Percentiles rank a stretch among this genome's conserved stretches.
Evolutionary conservation across 306 rosid species (phyloP).

Genomic region (Prunus davidiana): DNA sequence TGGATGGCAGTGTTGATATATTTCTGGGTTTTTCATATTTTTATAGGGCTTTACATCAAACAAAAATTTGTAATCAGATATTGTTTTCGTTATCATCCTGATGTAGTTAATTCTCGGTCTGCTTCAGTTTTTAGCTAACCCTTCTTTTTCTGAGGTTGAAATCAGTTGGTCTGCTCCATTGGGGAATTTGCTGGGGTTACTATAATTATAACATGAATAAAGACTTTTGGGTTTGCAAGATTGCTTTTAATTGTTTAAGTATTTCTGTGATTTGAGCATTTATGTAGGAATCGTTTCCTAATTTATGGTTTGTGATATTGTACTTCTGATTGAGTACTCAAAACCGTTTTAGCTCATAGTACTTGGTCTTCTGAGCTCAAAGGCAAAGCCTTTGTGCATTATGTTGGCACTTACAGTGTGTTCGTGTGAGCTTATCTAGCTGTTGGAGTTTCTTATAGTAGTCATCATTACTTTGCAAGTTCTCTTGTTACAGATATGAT

Average conservation of each 20-base stretch:
- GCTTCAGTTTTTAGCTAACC: slow-evolving; percentile 8
- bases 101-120: slow-evolving; percentile 10
- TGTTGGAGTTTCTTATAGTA: neutral
- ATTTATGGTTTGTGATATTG: neutral
- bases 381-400: neutral
- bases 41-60: slow-evolving; percentile 6
- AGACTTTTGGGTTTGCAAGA: neutral
- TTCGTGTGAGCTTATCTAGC: neutral
- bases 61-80: slow-evolving; percentile 9
- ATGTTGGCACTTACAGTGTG: neutral
- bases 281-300: neutral
- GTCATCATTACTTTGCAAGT: neutral
- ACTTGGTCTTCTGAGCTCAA: neutral
- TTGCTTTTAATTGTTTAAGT: neutral
- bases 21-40: slow-evolving; percentile 15
- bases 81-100: neutral
- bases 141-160: neutral
- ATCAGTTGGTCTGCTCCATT: neutral
- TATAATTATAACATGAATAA: neutral
- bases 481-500: neutral
- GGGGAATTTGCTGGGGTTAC: neutral
- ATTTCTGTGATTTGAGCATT: neutral
- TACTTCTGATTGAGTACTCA: neutral
- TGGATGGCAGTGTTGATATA: slow-evolving; percentile 5
- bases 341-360: neutral